A percentile compares a stretch with the other conserved stretches of the same genome.
phyloP scores from a whole-genome alignment of 352 stramenopile genomes.

The Phytophthora melonis region DNA sequence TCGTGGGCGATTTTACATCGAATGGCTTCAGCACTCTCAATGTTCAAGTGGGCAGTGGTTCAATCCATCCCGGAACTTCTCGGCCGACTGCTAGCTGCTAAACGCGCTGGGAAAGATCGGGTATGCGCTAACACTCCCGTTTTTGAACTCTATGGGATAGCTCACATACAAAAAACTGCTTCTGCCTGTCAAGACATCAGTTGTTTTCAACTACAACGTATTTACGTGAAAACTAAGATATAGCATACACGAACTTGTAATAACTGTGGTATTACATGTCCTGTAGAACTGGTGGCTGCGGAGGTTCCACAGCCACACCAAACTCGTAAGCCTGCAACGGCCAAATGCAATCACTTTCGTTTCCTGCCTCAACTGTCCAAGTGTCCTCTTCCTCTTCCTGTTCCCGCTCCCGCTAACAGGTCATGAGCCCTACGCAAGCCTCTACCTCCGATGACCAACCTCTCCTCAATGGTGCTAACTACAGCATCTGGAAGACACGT shows the following conservation, averaged over 20 bases:
- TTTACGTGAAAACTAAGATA: constrained; percentile 4
- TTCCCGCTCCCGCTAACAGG: not conserved
- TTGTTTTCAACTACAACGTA: not conserved
- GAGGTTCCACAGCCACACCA: not conserved
- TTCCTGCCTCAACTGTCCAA: constrained; percentile 1
- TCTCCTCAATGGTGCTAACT: not conserved
- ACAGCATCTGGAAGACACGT: not conserved
- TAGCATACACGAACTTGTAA: not conserved
- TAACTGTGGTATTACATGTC: not conserved
- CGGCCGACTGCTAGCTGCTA: no score
- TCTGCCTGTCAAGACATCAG: not conserved
- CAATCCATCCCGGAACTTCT: no score
- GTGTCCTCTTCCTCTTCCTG: not conserved
- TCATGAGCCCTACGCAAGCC: not conserved
- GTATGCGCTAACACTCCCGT: no score
- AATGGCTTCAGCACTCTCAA: no score
- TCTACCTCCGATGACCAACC: not conserved
- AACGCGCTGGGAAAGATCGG: no score
- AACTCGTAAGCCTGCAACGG: not conserved
- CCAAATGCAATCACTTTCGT: not conserved
- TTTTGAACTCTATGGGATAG: no score
- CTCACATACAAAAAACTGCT: no score
- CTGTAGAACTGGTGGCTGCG: not conserved
- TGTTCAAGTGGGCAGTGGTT: no score
- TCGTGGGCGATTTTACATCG: no score